Base-by-base conservation (phyloP, 2,329 filamentous ascomycete species). In the Cladophialophora bantiana region DNA sequence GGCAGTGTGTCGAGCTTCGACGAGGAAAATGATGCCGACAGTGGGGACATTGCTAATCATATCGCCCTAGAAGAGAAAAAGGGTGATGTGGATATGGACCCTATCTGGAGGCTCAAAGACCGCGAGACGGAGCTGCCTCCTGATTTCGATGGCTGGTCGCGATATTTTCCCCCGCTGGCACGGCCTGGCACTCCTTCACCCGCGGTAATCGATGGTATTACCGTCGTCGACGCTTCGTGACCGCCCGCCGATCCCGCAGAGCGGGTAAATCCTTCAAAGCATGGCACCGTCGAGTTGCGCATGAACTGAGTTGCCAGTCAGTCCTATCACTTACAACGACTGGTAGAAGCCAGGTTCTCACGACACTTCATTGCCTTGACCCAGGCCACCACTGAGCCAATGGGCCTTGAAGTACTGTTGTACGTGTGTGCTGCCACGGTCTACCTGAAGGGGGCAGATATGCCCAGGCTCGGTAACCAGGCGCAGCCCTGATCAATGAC, bases 1-100 rank as follows among this genome's bases (percentile, higher is more conserved):
- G 58, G 58, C 18, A 60, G 58, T 12, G 58, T 60, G 32, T 60
- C 58, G 31, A 60, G 58, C 20, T 45, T 60, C 12, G 58, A 60
- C 9, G 58, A 60, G 6, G 58, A 60, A 2, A 56, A 20, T 12
- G 54, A 56, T 13, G 38, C 9, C 7, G 38, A 34, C 31, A 10
- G 10, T 26, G 15, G 34, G 9, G 31, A 34, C 15, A 10, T 10
- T 32, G 42, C 45, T 9, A 35, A 48, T 18, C 45, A 3, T 7
- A 32, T 20, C 9, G 20, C 15, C 1, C 18, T 55, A 12, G 52
- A 53, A 32, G 58, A 60, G 26, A 42, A 48, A 10, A 35, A 36
- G 58, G 58, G 58, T 5, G 45, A 60, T 18, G 34, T 35, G n/a
- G 45, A 38, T n/a, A 32, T 53, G 45, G 34, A 36, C 1, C 26